Base-by-base conservation (phyloP, 2,329 filamentous ascomycete species). In the Xylariaceae sp. region DNA sequence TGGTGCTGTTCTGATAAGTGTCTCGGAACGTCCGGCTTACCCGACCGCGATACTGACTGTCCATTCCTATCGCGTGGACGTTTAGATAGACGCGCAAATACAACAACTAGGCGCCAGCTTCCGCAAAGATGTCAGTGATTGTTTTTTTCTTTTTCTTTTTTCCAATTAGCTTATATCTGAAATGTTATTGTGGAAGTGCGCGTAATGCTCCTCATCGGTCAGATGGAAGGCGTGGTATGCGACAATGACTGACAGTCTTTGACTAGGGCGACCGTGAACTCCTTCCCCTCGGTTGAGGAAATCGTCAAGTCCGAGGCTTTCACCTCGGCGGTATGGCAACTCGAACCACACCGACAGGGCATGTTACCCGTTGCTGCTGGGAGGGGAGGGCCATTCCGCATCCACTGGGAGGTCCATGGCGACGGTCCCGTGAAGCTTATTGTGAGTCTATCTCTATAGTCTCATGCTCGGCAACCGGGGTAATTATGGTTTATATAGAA, bases 401-500 rank as follows among this genome's bases (percentile, higher is more conserved):
- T 95, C 50, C 77, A 82, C 51, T 95, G 88, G 78, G 88, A 94
- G 71, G 76, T 94, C 47, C 89, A 95, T 73, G 89, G 90, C 53
- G 73, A 79, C 58, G 89, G 89, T 3, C 80, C 85, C 47, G 77
- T 80, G 60, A 87, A 88, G 73, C 73, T 94, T 60, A 76, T 90
- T 64, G 89, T 94, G 76, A 60, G 86, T 81, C 35, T 11, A 12
- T 47, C 39, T 11, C 31, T n/a, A 30, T n/a, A 27, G 8, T 4
- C 31, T 39, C 2, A 37, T 37, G 35, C 35, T 11, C 8, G 8
- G 8, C 3, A 9, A 37, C 35, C 12, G 35, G 12, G 8, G 35
- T 9, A 3, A 37, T 27, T 37, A 12, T 19, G 6, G 42, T 42
- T 30, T n/a, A 12, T 3, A 19, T 19, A 19, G 19, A 19, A 19